Conservation (phyloP, 768 basidiomycete genomes). For the Rhodotorula paludigena region DNA sequence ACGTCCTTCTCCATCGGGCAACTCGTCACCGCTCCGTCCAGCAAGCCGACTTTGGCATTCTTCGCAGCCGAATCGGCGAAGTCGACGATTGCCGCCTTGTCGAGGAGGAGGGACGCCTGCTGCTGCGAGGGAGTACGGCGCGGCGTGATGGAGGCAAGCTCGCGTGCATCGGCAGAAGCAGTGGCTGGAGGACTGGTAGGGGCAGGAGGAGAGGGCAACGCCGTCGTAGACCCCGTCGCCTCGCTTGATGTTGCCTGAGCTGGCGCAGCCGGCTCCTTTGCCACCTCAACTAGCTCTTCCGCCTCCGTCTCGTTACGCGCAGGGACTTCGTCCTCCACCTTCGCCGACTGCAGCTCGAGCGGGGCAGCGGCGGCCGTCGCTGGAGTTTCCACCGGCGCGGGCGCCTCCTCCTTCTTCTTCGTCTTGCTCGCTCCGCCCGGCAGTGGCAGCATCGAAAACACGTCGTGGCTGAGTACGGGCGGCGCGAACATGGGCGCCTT, state of each 20-base stretch:
- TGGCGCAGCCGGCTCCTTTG: too few species aligned
- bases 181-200: too few species aligned
- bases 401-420: neutral
- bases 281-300: too few species aligned
- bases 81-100: neutral
- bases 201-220: too few species aligned
- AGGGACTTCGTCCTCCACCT: neutral
- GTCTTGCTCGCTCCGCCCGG: neutral
- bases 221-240: too few species aligned
- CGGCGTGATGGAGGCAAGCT: too few species aligned
- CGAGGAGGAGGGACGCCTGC: neutral
- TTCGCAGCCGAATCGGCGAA: neutral
- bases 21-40: neutral
- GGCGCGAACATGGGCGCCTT: constrained; percentile 12
- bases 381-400: neutral
- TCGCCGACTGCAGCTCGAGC: neutral
- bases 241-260: too few species aligned
- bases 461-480: constrained; percentile 29
- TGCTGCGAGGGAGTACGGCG: too few species aligned
- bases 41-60: neutral
- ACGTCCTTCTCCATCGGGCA: constrained; percentile 13
- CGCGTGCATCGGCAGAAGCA: too few species aligned
- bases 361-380: too few species aligned
- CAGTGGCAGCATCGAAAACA: constrained; percentile 17
- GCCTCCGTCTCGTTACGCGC: neutral